Evolutionary conservation across 1,284 basidiomycete genomes (phyloP).

Genomic region (Naganishia albida): DNA sequence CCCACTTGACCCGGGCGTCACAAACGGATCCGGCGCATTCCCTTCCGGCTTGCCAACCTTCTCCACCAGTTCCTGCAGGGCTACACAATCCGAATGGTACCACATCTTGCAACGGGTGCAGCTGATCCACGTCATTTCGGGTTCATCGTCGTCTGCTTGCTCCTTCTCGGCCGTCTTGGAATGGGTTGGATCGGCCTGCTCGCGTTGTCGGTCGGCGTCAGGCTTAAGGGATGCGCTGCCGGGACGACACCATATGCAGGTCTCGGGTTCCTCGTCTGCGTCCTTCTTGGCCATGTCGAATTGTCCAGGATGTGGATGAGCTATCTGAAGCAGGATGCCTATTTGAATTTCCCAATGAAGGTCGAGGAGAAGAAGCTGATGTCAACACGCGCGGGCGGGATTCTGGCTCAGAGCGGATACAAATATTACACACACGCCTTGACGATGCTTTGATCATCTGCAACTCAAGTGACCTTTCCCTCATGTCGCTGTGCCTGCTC

Average conservation of each 20-base stretch:
- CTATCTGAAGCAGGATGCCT: too few species aligned
- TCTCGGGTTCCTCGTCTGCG: background rate
- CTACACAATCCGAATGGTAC: conserved; percentile 50
- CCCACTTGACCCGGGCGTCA: conserved; percentile 4
- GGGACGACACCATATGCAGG: conserved; percentile 16
- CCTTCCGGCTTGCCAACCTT: background rate
- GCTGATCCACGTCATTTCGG: conserved; percentile 48
- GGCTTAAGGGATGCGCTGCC: conserved; percentile 10
- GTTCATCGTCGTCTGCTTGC: conserved; percentile 19
- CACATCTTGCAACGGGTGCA: conserved; percentile 49
- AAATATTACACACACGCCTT: too few species aligned
- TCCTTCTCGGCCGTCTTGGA: background rate
- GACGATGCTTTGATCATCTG: too few species aligned
- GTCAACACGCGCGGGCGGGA: background rate
- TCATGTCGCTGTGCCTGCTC: too few species aligned
- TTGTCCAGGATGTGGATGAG: background rate
- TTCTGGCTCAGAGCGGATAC: background rate
- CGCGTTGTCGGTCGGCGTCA: background rate
- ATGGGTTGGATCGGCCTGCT: background rate
- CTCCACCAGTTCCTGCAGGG: conserved; percentile 26
- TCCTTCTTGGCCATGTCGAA: conserved; percentile 13
- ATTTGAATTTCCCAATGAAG: background rate
- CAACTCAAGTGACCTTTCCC: too few species aligned
- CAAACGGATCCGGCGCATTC: background rate
- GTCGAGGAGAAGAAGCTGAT: too few species aligned